Conservation (phyloP, 768 basidiomycete genomes). For the Zangia roseola region DNA sequence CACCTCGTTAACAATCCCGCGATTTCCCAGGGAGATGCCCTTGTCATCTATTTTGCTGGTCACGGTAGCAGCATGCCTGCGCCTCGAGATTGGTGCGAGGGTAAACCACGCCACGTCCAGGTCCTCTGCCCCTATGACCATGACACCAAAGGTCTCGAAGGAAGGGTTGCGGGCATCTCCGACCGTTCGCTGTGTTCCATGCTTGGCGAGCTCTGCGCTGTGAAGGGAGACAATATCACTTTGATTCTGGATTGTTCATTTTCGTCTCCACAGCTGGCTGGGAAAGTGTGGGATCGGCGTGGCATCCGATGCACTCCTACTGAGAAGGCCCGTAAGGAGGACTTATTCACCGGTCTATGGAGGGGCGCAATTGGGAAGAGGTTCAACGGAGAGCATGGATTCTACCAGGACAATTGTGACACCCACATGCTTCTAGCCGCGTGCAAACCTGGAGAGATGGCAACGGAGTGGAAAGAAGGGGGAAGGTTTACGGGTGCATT, state of each 20-base stretch:
- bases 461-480: slow-evolving; percentile 60
- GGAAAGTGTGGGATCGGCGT: slow-evolving; percentile 43
- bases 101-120: slow-evolving; percentile 44
- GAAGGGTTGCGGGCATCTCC: slow-evolving; percentile 60
- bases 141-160: slow-evolving; percentile 46
- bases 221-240: slow-evolving; percentile 70
- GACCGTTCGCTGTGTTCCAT: slow-evolving; percentile 65
- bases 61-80: slow-evolving; percentile 60
- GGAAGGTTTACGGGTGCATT: slow-evolving; percentile 62
- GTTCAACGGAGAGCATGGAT: slow-evolving; percentile 40
- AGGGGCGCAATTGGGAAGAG: slow-evolving; percentile 39
- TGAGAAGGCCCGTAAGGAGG: slow-evolving; percentile 49
- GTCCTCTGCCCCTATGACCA: slow-evolving; percentile 69
- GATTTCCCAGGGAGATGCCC: slow-evolving; percentile 61
- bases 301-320: slow-evolving; percentile 62
- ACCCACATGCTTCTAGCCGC: slow-evolving; percentile 60
- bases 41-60: slow-evolving; percentile 73
- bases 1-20: slow-evolving; percentile 62
- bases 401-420: slow-evolving; percentile 39
- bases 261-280: slow-evolving; percentile 39
- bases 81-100: slow-evolving; percentile 60
- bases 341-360: slow-evolving; percentile 59
- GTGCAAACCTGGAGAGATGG: slow-evolving; percentile 52
- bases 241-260: slow-evolving; percentile 68
- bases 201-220: slow-evolving; percentile 51